A percentile compares a stretch with the other conserved stretches of the same genome.
Conservation (phyloP, 176 grass and related monocot species). For the Tillandsia fasciculata region DNA sequence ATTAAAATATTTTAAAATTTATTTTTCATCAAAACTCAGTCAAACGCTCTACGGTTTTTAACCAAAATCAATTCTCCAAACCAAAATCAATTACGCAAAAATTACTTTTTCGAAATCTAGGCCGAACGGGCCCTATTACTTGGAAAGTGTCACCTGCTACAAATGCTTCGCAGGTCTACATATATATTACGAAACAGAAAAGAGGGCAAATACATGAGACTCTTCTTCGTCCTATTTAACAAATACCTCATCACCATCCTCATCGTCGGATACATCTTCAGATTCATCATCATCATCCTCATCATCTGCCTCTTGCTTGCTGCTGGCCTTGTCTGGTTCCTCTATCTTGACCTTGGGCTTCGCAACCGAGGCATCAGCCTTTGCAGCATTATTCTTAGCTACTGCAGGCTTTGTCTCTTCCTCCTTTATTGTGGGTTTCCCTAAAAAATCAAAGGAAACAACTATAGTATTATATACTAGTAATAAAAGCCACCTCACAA, state of each 20-base stretch:
- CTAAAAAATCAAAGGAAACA: constrained; percentile 17
- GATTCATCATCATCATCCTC: neutral
- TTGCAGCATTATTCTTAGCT: constrained; percentile 11
- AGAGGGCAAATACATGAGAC: neutral
- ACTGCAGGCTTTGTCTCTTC: constrained; percentile 20
- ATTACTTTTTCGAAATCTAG: no score
- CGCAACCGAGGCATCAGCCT: constrained; percentile 14
- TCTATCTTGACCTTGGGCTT: constrained; percentile 27
- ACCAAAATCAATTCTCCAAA: no score
- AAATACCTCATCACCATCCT: constrained; percentile 19
- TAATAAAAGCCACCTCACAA: no score
- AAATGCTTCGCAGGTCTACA: no score
- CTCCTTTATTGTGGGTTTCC: constrained; percentile 35
- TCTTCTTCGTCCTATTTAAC: neutral
- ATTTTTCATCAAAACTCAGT: no score
- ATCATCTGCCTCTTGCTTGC: constrained; percentile 9
- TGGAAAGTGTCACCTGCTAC: no score
- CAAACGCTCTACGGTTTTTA: no score
- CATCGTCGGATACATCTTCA: neutral
- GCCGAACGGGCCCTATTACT: no score
- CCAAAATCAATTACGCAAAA: no score
- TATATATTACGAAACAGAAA: neutral
- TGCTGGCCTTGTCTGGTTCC: constrained; percentile 13
- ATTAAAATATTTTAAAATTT: no score
- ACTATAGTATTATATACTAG: no score